Evolutionary conservation across 257 asterid genomes (phyloP).

Genomic region (Solanum gracilifrons): DNA sequence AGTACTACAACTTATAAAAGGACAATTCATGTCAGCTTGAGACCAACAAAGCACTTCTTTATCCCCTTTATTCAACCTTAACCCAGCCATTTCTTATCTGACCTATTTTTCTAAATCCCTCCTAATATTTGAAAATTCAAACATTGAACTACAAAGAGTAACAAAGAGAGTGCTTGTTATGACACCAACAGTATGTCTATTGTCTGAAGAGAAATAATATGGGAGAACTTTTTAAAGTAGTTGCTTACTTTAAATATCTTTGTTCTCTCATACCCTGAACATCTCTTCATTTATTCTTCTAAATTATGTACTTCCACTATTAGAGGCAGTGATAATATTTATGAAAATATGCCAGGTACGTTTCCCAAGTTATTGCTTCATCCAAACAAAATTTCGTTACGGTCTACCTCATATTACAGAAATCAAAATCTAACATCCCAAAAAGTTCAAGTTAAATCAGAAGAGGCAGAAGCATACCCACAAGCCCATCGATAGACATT

Average conservation of each 20-base stretch:
- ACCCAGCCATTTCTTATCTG: not conserved
- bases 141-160: not conserved
- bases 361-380: not conserved
- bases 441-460: not conserved
- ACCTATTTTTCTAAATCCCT: not conserved
- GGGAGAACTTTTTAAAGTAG: not conserved
- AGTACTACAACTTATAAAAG: not conserved
- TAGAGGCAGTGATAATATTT: not conserved
- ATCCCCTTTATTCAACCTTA: not conserved
- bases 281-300: not conserved
- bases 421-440: not conserved
- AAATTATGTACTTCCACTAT: not conserved
- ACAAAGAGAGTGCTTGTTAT: not conserved
- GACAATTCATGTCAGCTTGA: not conserved
- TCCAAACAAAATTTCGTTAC: not conserved
- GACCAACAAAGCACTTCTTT: not conserved
- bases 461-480: slow-evolving; percentile 46
- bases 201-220: not conserved
- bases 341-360: not conserved
- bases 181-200: not conserved
- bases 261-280: not conserved
- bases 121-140: not conserved
- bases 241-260: not conserved
- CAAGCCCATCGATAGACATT: slow-evolving; percentile 89
- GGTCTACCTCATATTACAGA: not conserved